Evolutionary conservation across 2,329 filamentous ascomycete genomes (phyloP).

Genomic region (Rachicladosporium sp.): DNA sequence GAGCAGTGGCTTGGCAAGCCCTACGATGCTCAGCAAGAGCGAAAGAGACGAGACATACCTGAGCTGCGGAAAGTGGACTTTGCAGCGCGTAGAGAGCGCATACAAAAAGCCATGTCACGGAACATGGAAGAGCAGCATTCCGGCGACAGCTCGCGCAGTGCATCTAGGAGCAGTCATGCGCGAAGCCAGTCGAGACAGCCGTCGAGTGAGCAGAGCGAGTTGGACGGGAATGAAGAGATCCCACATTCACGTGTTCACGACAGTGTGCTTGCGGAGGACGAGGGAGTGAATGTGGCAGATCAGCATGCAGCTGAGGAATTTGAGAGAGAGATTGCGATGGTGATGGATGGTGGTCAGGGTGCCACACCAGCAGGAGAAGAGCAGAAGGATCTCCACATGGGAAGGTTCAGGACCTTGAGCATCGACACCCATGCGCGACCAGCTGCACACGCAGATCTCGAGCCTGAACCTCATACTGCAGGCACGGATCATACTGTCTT

Average conservation of each 20-base stretch:
- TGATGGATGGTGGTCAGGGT: too few species aligned
- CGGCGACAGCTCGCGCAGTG: too few species aligned
- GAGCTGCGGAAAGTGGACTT: constrained; percentile 70
- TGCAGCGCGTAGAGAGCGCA: constrained; percentile 66
- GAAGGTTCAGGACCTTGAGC: too few species aligned
- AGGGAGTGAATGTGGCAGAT: constrained; percentile 3
- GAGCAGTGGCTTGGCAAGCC: constrained; percentile 58
- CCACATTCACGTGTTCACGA: too few species aligned
- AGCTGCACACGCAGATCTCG: too few species aligned
- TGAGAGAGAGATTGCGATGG: too few species aligned
- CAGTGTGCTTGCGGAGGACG: not conserved
- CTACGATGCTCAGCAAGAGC: constrained; percentile 57
- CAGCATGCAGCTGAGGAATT: constrained; percentile 1
- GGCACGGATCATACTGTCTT: constrained; percentile 32
- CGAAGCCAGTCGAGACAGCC: constrained; percentile 7
- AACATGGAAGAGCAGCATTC: constrained; percentile 54
- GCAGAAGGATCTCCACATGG: too few species aligned
- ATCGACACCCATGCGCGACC: too few species aligned
- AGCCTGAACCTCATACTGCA: constrained; percentile 16
- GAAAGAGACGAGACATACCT: constrained; percentile 35
- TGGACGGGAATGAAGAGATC: not conserved
- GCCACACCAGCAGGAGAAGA: too few species aligned
- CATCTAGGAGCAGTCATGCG: constrained; percentile 4
- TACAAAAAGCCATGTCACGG: constrained; percentile 74
- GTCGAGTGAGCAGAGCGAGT: constrained; percentile 1